phyloP scores from a whole-genome alignment of 2,329 filamentous ascomycete species.

The Neophaeococcomyces mojaviensis region DNA sequence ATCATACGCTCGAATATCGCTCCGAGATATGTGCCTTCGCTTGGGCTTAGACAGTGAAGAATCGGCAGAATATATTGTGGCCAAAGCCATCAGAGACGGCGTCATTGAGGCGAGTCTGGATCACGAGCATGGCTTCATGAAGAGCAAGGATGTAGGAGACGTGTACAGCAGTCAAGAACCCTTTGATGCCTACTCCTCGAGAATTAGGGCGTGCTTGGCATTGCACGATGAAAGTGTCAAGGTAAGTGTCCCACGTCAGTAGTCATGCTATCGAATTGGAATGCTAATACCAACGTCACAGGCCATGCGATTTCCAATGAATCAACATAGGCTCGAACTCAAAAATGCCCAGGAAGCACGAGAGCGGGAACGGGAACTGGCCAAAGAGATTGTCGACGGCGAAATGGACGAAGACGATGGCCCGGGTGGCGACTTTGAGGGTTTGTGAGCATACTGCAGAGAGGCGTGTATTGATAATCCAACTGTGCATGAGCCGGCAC shows the following conservation, averaged over 20 bases:
- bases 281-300: slow-evolving; percentile 33
- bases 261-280: not conserved
- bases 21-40: slow-evolving; percentile 94
- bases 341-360: slow-evolving; percentile 98
- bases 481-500: no score
- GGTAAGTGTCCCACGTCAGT: slow-evolving; percentile 43
- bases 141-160: slow-evolving; percentile 93
- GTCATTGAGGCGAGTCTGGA: slow-evolving; percentile 94
- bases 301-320: slow-evolving; percentile 99
- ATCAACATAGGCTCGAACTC: slow-evolving; percentile 91
- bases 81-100: slow-evolving; percentile 94
- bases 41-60: slow-evolving; percentile 91
- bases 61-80: slow-evolving; percentile 97
- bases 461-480: no score
- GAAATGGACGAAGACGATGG: slow-evolving; percentile 96
- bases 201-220: slow-evolving; percentile 82
- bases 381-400: slow-evolving; percentile 97
- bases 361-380: slow-evolving; percentile 90
- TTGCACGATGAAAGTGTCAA: slow-evolving; percentile 98
- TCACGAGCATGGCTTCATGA: slow-evolving; percentile 93
- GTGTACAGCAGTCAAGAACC: slow-evolving; percentile 94
- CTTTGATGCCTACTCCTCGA: slow-evolving; percentile 94
- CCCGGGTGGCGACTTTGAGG: slow-evolving; percentile 81
- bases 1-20: slow-evolving; percentile 92
- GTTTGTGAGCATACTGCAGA: slow-evolving; percentile 54